phyloP scores from a whole-genome alignment of 1,139 yeast species.

The Magnusiomyces tetraspermus region DNA sequence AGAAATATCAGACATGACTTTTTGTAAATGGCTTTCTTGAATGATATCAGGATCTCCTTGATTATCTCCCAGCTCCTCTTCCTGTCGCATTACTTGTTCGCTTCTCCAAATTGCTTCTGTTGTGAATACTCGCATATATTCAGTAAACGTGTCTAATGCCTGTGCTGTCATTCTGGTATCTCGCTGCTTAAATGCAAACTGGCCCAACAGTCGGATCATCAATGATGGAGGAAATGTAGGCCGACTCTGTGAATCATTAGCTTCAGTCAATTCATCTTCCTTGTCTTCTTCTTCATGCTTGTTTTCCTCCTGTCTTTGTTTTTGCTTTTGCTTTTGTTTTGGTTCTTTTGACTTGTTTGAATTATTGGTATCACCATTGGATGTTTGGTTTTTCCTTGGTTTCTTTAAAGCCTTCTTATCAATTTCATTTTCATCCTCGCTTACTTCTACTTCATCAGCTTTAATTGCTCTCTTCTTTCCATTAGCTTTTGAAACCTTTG shows the following conservation, averaged over 20 bases:
- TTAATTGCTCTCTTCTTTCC: background rate
- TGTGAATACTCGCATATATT: constrained; percentile 27
- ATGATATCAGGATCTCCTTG: background rate
- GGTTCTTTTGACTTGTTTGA: background rate
- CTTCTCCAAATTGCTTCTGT: constrained; percentile 30
- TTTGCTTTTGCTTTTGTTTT: background rate
- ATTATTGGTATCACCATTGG: background rate
- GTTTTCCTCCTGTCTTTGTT: background rate
- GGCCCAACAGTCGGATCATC: constrained; percentile 19
- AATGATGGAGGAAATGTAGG: constrained; percentile 19
- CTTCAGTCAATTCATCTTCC: background rate
- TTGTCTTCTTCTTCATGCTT: background rate
- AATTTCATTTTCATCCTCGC: no score
- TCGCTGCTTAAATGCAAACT: constrained; percentile 21
- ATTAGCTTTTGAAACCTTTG: background rate
- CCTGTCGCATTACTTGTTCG: constrained; percentile 15
- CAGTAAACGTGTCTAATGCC: constrained; percentile 25
- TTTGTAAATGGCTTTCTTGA: background rate
- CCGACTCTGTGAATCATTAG: constrained; percentile 6
- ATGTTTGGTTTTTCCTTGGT: background rate
- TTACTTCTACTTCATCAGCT: background rate
- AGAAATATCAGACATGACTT: background rate
- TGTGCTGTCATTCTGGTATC: constrained; percentile 23
- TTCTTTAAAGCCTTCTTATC: no score
- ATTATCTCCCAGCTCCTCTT: background rate